Base-by-base conservation (phyloP, 371 early-diverging fungal genomes). In the Syncephalastrum monosporum region DNA sequence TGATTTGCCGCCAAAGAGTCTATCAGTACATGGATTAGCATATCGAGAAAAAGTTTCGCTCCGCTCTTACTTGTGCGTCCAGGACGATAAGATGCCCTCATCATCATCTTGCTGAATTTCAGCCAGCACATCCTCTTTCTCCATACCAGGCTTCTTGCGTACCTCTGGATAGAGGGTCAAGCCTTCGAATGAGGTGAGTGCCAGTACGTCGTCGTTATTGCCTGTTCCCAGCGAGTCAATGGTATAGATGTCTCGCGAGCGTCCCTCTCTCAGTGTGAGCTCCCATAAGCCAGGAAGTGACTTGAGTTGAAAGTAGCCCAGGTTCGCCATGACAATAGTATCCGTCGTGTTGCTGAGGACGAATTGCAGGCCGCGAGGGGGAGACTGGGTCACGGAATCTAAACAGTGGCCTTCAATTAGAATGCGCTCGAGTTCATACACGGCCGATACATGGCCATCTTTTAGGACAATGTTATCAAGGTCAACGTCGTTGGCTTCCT, bases 311-410 rank as follows among this genome's bases (percentile, higher is more conserved):
- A 96, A 81, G 63, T 97, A 97, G 1, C 98, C 98, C 17, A 95
- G 77, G 55, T 97, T 97, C 38, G 94, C 93, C 98, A 97, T 97
- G 3, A 96, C 94, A 42, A 95, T 90, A 3, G 96, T 96, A 61
- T 95, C 96, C 0, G 86, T 88, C 44, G 82, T 80, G 14, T 91
- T 88, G 12, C 90, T 91, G 14, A 97, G 84, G 8, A 88, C 79
- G 49, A 95, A 89, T 66, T 98, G 93, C 7, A 93, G 79, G 0
- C 97, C 97, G 13, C 94, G 88, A 43, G 96, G 95, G 5, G 96
- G 90, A 5, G 69, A 60, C 42, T 77, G 80, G 19, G 73, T 74
- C 12, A 69, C 66, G 3, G 79, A 64, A 48, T 96, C 97, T 5
- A 84, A 76, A 24, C 90, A 85, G 59, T 95, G 96, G 0, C 98